Conservation (phyloP, 169 alveolate genomes). For the Cystoisospora suis region DNA sequence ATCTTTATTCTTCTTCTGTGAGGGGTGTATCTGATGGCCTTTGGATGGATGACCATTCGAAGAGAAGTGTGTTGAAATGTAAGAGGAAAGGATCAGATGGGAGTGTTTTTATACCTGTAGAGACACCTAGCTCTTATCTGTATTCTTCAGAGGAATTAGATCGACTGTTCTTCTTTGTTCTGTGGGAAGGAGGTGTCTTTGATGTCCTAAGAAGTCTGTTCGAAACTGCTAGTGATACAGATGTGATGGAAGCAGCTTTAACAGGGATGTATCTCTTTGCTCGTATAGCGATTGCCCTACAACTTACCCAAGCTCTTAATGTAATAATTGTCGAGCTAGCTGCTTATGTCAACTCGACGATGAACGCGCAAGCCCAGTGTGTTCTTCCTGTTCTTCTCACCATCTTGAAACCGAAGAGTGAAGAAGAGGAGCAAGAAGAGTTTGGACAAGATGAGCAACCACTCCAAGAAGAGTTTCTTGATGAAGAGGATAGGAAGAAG, state of each 20-base stretch:
- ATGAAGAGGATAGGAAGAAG: no score
- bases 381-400: constrained; percentile 46
- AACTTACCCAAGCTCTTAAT: constrained; percentile 14
- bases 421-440: no score
- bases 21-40: no score
- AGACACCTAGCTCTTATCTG: no score
- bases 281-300: not conserved
- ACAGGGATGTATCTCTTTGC: not conserved
- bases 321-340: constrained; percentile 51
- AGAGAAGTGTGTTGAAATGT: constrained; percentile 36
- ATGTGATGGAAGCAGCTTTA: not conserved
- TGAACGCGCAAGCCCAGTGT: constrained; percentile 58
- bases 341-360: constrained; percentile 45
- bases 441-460: no score
- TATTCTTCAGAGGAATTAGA: not conserved
- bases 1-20: no score
- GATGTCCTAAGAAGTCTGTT: not conserved
- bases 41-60: no score
- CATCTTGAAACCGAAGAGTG: constrained; percentile 38
- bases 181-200: constrained; percentile 25
- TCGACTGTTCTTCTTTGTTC: not conserved
- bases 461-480: no score
- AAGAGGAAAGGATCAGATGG: constrained; percentile 22
- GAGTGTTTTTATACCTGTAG: no score
- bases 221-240: not conserved